phyloP scores from a whole-genome alignment of 1,139 yeast species.

The Kodamaea suecica region DNA sequence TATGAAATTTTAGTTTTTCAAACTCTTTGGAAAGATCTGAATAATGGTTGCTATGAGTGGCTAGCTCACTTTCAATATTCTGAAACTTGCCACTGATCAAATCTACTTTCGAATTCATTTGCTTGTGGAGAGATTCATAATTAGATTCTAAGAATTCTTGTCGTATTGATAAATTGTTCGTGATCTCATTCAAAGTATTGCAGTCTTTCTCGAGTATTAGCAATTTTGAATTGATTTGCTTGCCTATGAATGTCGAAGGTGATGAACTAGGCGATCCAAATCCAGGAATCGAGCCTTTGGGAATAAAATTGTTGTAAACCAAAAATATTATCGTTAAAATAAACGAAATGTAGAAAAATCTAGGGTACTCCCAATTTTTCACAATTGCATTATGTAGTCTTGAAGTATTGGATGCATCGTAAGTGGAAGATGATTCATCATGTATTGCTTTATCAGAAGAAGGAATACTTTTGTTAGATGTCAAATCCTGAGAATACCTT shows the following conservation, averaged over 20 bases:
- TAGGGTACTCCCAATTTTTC: slow-evolving; percentile 1
- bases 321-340: neutral
- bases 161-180: slow-evolving; percentile 12
- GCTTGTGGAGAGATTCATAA: slow-evolving; percentile 15
- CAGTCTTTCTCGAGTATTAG: slow-evolving; percentile 18
- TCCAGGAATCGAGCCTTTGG: neutral
- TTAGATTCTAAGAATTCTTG: slow-evolving; percentile 18
- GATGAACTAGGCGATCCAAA: neutral
- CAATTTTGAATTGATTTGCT: slow-evolving; percentile 13
- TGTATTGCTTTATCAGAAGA: no score
- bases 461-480: no score
- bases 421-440: no score
- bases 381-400: no score
- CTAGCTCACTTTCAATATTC: slow-evolving; percentile 12
- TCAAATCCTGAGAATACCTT: no score
- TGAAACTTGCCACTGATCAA: slow-evolving; percentile 17
- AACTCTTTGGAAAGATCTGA: slow-evolving; percentile 13
- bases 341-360: neutral
- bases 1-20: slow-evolving; percentile 6
- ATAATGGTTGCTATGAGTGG: slow-evolving; percentile 11
- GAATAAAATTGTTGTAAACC: neutral
- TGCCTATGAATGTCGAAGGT: neutral
- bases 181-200: slow-evolving; percentile 16
- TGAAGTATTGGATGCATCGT: no score
- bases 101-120: slow-evolving; percentile 19